These are phyloP conservation scores for Nakaseomyces bracarensis DNA, from an alignment of 1,139 yeast species.

Conservation along the genomic window DNA sequence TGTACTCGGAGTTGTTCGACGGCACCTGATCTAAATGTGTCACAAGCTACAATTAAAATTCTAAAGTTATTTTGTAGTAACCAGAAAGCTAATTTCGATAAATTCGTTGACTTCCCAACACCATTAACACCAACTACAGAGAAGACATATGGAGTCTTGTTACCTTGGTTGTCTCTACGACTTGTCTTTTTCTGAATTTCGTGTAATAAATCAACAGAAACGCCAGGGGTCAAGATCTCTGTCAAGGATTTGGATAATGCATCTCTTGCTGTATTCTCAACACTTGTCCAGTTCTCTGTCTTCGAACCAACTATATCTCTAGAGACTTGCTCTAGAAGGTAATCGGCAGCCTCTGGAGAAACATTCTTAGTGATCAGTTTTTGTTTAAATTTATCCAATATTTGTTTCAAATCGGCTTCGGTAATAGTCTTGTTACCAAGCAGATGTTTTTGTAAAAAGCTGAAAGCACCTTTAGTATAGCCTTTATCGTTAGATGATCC, in stretches of 20 bases:
- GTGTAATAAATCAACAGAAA: constrained; percentile 77
- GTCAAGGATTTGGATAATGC: constrained; percentile 71
- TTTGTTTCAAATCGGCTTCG: constrained; percentile 47
- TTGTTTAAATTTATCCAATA: constrained; percentile 45
- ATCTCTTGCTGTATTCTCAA: constrained; percentile 50
- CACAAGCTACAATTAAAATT: constrained; percentile 92
- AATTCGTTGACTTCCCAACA: constrained; percentile 92
- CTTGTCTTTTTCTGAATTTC: constrained; percentile 54
- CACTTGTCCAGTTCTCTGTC: constrained; percentile 58
- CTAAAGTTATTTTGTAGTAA: constrained; percentile 77
- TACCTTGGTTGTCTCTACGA: constrained; percentile 22
- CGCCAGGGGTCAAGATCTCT: constrained; percentile 82
- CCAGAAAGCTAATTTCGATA: constrained; percentile 95
- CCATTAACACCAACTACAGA: constrained; percentile 98
- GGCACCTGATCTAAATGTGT: constrained; percentile 96
- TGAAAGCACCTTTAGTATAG: constrained; percentile 37
- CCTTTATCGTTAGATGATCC: constrained; percentile 20
- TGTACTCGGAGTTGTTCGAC: constrained; percentile 94
- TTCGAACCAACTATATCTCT: constrained; percentile 54
- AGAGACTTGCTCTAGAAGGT: constrained; percentile 50
- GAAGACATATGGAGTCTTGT: constrained; percentile 72
- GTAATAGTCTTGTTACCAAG: constrained; percentile 53
- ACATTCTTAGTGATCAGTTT: constrained; percentile 43
- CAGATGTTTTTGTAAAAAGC: constrained; percentile 44
- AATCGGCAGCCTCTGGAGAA: constrained; percentile 53